Conservation (phyloP, 495 filamentous ascomycete species). For the Bathelium albidoporum region DNA sequence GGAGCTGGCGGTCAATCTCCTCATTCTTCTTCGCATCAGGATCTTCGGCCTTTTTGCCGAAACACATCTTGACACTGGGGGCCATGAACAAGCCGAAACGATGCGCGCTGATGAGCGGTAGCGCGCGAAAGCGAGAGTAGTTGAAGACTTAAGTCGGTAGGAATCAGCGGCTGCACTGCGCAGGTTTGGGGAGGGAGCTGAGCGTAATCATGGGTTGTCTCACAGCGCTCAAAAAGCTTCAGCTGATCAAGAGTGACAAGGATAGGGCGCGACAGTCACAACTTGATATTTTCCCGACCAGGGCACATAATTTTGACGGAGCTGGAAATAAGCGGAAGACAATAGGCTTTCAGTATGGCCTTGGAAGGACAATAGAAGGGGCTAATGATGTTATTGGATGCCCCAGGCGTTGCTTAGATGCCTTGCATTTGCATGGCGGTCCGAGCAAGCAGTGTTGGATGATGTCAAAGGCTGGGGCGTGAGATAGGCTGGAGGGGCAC, state of each 20-base stretch:
- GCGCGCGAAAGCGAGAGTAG: background rate
- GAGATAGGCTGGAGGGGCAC: background rate
- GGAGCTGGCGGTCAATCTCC: constrained; percentile 38
- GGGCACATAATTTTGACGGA: background rate
- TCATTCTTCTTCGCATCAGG: constrained; percentile 34
- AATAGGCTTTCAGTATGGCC: constrained; percentile 1
- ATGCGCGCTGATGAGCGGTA: background rate
- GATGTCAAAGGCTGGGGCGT: background rate
- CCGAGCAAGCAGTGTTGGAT: background rate
- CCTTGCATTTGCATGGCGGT: background rate
- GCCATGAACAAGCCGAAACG: background rate
- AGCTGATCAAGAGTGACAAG: background rate
- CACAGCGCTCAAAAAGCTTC: background rate
- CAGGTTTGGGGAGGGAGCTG: background rate
- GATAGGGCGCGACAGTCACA: background rate
- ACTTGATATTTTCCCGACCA: background rate
- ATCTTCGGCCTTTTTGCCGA: constrained; percentile 19
- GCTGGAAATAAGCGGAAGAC: background rate
- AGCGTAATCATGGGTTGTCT: background rate
- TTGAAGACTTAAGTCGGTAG: background rate
- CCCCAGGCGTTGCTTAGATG: background rate
- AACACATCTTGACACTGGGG: constrained; percentile 20
- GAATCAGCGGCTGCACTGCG: background rate
- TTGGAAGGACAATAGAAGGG: background rate
- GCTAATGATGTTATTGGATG: background rate